These are phyloP conservation scores for Pseudonitzschia multistriata DNA, from an alignment of 108 stramenopile species.

Conservation along the genomic window DNA sequence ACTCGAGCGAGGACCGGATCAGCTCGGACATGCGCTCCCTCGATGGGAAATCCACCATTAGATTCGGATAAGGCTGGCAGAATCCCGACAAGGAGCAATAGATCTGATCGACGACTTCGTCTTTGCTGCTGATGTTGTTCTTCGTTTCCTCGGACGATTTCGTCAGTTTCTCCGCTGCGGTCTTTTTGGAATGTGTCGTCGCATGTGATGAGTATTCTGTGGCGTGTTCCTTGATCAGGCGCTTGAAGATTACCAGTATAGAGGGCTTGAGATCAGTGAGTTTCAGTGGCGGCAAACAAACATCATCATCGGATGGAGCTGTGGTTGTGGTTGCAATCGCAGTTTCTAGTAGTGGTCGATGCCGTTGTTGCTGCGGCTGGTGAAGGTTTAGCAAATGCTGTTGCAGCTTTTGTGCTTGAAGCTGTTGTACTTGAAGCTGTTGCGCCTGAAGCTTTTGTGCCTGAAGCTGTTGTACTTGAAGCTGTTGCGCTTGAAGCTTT, in stretches of 20 bases:
- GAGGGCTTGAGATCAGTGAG: neutral
- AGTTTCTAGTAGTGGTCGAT: too few relatives aligned
- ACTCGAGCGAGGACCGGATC: neutral
- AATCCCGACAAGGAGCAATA: neutral
- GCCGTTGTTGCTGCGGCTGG: neutral
- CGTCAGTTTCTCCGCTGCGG: too few relatives aligned
- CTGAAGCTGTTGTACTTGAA: constrained; percentile 1
- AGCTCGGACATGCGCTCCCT: neutral
- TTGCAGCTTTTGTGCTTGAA: too few relatives aligned
- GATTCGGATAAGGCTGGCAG: neutral
- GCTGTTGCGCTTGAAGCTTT: neutral
- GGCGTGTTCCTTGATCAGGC: neutral
- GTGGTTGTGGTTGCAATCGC: too few relatives aligned
- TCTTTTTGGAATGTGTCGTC: neutral
- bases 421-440: neutral
- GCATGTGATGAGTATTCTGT: neutral
- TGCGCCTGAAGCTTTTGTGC: neutral
- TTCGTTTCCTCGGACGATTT: too few relatives aligned
- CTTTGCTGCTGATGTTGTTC: neutral
- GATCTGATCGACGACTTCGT: neutral
- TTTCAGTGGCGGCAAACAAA: neutral
- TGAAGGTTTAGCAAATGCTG: neutral
- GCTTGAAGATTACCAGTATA: neutral
- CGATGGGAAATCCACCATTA: neutral
- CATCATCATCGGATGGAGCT: neutral